Evolutionary conservation across 2,329 filamentous ascomycete species (phyloP).

Genomic region (Alternaria sp.): DNA sequence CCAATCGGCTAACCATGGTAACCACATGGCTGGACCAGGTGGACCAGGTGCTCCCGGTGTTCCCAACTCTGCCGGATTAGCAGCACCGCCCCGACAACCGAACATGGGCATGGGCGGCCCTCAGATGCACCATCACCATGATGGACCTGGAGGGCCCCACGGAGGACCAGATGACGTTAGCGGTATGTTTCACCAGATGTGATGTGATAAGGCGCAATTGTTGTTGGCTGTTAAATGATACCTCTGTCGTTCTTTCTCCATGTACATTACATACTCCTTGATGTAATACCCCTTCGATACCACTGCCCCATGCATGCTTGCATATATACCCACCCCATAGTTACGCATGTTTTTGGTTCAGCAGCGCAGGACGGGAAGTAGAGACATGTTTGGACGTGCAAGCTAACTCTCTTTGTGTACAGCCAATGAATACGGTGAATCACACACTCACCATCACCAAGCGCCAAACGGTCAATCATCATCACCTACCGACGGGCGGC

Average conservation of each 20-base stretch:
- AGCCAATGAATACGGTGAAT: constrained; percentile 66
- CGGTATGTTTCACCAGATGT: constrained; percentile 99
- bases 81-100: constrained; percentile 65
- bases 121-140: constrained; percentile 74
- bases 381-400: constrained; percentile 39
- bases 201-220: constrained; percentile 51
- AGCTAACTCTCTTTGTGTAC: constrained; percentile 54
- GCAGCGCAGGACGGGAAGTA: constrained; percentile 27
- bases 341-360: constrained; percentile 39
- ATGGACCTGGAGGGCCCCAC: constrained; percentile 69
- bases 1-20: constrained; percentile 62
- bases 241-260: constrained; percentile 51
- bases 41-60: constrained; percentile 67
- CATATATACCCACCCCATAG: constrained; percentile 25
- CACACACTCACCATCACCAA: constrained; percentile 71
- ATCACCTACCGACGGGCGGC: constrained; percentile 71
- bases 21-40: constrained; percentile 72
- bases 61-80: constrained; percentile 68
- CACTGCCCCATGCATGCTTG: constrained; percentile 43
- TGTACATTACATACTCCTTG: constrained; percentile 53
- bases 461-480: constrained; percentile 61
- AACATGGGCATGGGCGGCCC: constrained; percentile 70
- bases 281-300: constrained; percentile 51
- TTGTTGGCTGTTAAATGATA: constrained; percentile 49
- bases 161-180: constrained; percentile 80